Conservation (phyloP, 2,329 filamentous ascomycete species). For the Trichoderma atrobrunneum region DNA sequence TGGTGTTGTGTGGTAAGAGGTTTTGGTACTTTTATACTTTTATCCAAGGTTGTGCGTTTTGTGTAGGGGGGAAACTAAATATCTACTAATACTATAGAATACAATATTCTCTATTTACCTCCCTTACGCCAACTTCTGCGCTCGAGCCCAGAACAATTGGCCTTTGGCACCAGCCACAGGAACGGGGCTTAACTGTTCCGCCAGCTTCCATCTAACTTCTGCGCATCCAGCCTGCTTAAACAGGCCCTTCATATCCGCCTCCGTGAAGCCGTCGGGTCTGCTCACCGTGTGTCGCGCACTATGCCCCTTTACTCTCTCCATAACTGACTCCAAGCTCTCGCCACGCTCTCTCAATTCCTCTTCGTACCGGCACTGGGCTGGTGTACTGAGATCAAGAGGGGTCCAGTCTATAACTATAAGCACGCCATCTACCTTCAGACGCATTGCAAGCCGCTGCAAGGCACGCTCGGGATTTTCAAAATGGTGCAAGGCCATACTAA, state of each 20-base stretch:
- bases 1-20: no score
- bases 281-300: background rate
- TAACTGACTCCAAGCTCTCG: background rate
- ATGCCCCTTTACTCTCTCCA: background rate
- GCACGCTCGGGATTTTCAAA: slow-evolving; percentile 30
- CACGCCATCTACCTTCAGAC: slow-evolving; percentile 31
- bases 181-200: background rate
- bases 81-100: no score
- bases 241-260: background rate
- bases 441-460: slow-evolving; percentile 29
- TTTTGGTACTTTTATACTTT: no score
- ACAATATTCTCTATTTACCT: no score
- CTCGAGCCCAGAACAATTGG: background rate
- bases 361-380: background rate
- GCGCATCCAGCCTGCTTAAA: background rate
- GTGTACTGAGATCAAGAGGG: background rate
- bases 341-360: background rate
- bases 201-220: background rate
- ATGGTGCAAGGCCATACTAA: slow-evolving; percentile 38
- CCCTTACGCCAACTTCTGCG: no score
- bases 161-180: background rate
- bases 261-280: background rate
- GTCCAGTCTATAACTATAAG: slow-evolving; percentile 36
- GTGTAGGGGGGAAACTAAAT: no score
- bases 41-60: no score